Evolutionary conservation across 805 yeast species (phyloP), one percentile per base, ranked within the genome.

Genomic region (Kodamaea sagamina): DNA sequence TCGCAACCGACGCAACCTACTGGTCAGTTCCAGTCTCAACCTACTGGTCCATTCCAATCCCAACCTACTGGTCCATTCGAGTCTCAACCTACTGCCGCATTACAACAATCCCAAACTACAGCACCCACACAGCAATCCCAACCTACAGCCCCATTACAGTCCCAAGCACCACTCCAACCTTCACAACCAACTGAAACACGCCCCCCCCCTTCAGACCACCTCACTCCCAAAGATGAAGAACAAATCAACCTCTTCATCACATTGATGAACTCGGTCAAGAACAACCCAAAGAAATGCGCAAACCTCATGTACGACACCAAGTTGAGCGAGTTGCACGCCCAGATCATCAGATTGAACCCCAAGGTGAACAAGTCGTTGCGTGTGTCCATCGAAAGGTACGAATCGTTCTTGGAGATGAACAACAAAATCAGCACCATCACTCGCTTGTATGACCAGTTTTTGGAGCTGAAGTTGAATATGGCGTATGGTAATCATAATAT

Each of bases 361-460:
- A 88, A 84, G 53, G 59, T 88, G 34, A 82, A 82, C 43, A 70
- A 71, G 32, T 75, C 84, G 10, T 62, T 86, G 22, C 72, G 79
- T 35, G 78, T 75, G 21, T 71, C 87, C 2, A 72, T 76, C 24
- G 74, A 75, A 27, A 82, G 78, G 50, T 79, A 88, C 54, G 92
- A 88, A 40, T 61, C 65, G 15, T 75, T 82, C 48, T 75, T 85
- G 49, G 87, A 85, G 37, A 71, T 86, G 79, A 88, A 86, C 63
- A 78, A 84, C 37, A 88, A 89, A 54, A 75, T 89, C 42, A 82
- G 86, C 42, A 82, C 89, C 4, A 82, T 88, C 24, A 77, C 82
- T 56, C 75, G 84, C 47, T 68, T 84, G n/a, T 89, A 89, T 54
- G 95, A 89, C 59, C 78, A 77, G 47, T 73, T 85, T 39, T 68